Evolutionary conservation across 2,329 filamentous ascomycete species (phyloP).

Genomic region (Trematosphaeria pertusa): DNA sequence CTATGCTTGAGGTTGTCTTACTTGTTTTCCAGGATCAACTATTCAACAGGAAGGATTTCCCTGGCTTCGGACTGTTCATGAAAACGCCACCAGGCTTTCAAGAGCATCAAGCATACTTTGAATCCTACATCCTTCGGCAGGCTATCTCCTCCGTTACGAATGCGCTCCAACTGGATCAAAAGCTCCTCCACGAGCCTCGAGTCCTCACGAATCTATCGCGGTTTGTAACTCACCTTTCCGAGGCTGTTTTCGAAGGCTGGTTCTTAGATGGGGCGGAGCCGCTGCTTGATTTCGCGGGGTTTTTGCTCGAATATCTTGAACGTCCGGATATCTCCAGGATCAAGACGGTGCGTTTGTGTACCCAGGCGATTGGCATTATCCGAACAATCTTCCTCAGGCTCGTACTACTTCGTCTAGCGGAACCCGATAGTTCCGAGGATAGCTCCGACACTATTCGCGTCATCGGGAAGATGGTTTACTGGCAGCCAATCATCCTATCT

Average conservation of each 20-base stretch:
- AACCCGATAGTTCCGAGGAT: slow-evolving; percentile 73
- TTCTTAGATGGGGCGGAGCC: slow-evolving; percentile 87
- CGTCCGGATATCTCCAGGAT: slow-evolving; percentile 78
- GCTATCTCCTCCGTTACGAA: slow-evolving; percentile 75
- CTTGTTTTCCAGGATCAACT: slow-evolving; percentile 86
- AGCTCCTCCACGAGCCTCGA: slow-evolving; percentile 78
- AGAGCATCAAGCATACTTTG: slow-evolving; percentile 94
- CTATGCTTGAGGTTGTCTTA: slow-evolving; percentile 77
- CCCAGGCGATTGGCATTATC: slow-evolving; percentile 78
- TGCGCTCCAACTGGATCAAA: slow-evolving; percentile 73
- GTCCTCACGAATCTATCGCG: slow-evolving; percentile 86
- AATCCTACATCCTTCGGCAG: slow-evolving; percentile 83
- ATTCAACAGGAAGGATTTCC: slow-evolving; percentile 85
- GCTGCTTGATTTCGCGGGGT: slow-evolving; percentile 84
- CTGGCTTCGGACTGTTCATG: slow-evolving; percentile 82
- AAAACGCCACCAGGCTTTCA: slow-evolving; percentile 92
- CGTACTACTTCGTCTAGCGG: slow-evolving; percentile 80
- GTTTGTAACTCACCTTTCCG: slow-evolving; percentile 80
- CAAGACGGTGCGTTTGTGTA: slow-evolving; percentile 92
- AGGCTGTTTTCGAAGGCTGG: slow-evolving; percentile 95
- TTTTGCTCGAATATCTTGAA: slow-evolving; percentile 86
- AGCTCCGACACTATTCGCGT: slow-evolving; percentile 72
- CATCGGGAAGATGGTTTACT: slow-evolving; percentile 87
- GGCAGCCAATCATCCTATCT: slow-evolving; percentile 89
- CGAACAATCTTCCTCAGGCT: slow-evolving; percentile 79